Base-by-base conservation (phyloP, 208 protist genomes). In the Phytomonas francai region DNA sequence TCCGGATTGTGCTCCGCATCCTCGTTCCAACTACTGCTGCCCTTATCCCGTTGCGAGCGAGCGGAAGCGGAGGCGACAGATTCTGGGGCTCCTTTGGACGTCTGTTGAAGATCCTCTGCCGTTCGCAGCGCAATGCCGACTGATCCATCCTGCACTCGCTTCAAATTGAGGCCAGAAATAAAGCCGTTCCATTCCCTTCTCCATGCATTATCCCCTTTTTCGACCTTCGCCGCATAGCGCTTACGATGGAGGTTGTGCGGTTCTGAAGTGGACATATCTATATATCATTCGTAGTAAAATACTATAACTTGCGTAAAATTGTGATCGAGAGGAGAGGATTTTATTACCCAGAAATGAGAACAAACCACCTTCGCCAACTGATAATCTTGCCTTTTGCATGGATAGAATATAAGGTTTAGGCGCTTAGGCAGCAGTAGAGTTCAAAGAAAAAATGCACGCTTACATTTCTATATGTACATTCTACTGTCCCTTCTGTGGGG, bases 161-260 rank as follows among this genome's bases (percentile, higher is more conserved):
- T 87, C 14, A 93, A 66, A 34, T 63, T 85, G 2, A 95, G 73
- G n/a, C 84, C 84, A 12, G 85, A 91, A 67, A 95, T 95, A 75
- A 95, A 95, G 57, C 80, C 78, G 33, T 78, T 83, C 87, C 90
- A 95, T 66, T 95, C 87, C 4, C 78, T 77, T 59, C 80, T 84
- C 87, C 90, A 95, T 33, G 81, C 87, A 60, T 84, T 93, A 36
- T 83, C 81, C 31, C 87, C 90, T 65, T 91, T 93, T 68, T 89
- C 83, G 22, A 89, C 90, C 12, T 63, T 71, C 1, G 87, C 83
- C 22, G 85, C 83, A 77, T 95, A 95, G 59, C 90, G 87, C 4
- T 79, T 77, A 36, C 73, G 71, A 14, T 39, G 34, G 34, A 39
- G 6, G 9, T 9, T 9, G 9, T 39, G 34, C 9, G 34, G 34